These are phyloP conservation scores for Aphanomyces cochlioides DNA, from an alignment of 352 stramenopile genomes.

Conservation along the genomic window DNA sequence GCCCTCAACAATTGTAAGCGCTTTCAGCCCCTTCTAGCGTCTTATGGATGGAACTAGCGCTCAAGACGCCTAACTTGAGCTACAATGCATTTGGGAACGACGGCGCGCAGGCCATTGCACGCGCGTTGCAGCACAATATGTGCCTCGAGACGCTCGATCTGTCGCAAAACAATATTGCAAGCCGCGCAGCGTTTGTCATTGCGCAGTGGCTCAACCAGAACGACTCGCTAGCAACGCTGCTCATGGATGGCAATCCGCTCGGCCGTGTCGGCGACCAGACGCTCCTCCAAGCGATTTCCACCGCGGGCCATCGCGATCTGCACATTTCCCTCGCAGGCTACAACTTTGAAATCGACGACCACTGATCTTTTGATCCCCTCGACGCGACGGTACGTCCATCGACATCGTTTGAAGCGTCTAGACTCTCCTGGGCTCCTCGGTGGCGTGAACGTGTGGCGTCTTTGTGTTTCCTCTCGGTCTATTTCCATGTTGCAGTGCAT, in stretches of 20 bases:
- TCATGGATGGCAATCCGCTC: slow-evolving; percentile 63
- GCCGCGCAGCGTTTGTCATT: slow-evolving; percentile 55
- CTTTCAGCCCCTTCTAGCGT: neutral
- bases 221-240: slow-evolving; percentile 39
- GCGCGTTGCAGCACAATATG: slow-evolving; percentile 55
- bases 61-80: slow-evolving; percentile 63
- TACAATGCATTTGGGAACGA: slow-evolving; percentile 71
- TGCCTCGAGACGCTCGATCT: slow-evolving; percentile 53
- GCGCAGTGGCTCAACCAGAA: slow-evolving; percentile 59
- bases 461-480: too few species aligned
- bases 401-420: too few species aligned
- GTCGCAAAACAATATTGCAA: slow-evolving; percentile 72
- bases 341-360: slow-evolving; percentile 66
- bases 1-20: slow-evolving; percentile 52
- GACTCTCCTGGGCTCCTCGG: too few species aligned
- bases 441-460: too few species aligned
- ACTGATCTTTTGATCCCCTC: slow-evolving; percentile 56
- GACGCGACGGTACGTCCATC: slow-evolving; percentile 40
- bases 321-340: slow-evolving; percentile 57
- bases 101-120: slow-evolving; percentile 62
- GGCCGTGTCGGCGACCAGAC: slow-evolving; percentile 64
- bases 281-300: slow-evolving; percentile 56
- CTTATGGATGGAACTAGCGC: slow-evolving; percentile 9
- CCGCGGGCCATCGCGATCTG: slow-evolving; percentile 49
- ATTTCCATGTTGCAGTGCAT: too few species aligned